Conservation (phyloP, 192 early-diverging fungal species). For the Gigaspora rosea region DNA sequence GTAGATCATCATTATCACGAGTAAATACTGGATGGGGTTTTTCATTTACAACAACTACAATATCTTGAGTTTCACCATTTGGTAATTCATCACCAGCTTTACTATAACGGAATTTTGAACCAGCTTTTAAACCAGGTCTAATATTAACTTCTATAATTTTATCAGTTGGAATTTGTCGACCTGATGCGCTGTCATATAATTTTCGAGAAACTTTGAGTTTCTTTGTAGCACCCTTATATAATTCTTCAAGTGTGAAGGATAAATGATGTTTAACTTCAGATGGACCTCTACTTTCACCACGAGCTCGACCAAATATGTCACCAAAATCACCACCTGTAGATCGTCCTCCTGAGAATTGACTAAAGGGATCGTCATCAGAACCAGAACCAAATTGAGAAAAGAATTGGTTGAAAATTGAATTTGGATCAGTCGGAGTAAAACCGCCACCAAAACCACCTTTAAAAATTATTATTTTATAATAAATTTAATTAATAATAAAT, state of each 20-base stretch:
- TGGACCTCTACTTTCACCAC: conserved; percentile 36
- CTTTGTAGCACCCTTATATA: conserved; percentile 89
- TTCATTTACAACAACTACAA: conserved; percentile 93
- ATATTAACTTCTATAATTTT: conserved; percentile 85
- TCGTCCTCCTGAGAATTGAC: conserved; percentile 35
- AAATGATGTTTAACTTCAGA: conserved; percentile 64
- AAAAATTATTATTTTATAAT: no score
- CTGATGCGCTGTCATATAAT: conserved; percentile 42
- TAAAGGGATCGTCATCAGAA: conserved; percentile 43
- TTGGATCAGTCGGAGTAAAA: conserved; percentile 72
- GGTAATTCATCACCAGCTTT: conserved; percentile 87
- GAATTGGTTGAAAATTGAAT: conserved; percentile 90
- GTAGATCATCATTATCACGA: conserved; percentile 86
- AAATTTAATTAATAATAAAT: no score
- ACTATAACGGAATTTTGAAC: conserved; percentile 92
- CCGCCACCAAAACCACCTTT: conserved; percentile 50
- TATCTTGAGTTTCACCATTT: conserved; percentile 79
- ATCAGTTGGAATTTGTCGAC: conserved; percentile 53
- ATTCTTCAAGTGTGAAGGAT: conserved; percentile 84
- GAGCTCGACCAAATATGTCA: conserved; percentile 34
- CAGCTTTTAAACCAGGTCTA: conserved; percentile 97
- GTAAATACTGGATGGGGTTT: conserved; percentile 87
- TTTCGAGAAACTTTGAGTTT: conserved; percentile 90
- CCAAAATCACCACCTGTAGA: neutral
- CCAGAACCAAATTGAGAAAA: conserved; percentile 64